Evolutionary conservation across 208 protist species (phyloP), one percentile per base, ranked within the genome.

Genomic region (Acanthamoeba healyi): DNA sequence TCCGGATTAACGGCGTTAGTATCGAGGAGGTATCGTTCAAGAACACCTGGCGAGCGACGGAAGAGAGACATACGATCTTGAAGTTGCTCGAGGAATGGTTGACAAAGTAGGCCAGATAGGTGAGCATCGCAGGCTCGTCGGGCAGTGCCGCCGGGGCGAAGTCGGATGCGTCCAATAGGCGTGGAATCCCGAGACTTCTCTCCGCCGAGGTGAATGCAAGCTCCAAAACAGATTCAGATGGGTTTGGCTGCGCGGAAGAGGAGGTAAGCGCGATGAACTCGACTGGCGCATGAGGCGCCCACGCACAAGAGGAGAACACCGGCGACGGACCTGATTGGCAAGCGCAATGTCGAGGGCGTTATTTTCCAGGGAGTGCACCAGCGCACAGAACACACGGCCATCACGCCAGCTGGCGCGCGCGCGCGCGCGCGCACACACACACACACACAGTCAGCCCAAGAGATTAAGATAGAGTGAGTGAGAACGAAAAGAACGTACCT

Each of bases 51-150:
- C 24, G 54, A 19, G 54, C 54, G 54, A 19, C 12, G 24, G 19
- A 19, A 61, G 54, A 15, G 54, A 4, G 54, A 61, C n/a, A n/a
- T n/a, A 65, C 29, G 58, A 65, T 34, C 58, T 65, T 34, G 29
- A 65, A 65, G n/a, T 65, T 65, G 22, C 58, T 65, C n/a, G 58
- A 65, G 58, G 58, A 15, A 9, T 34, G 29, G 26, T 65, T 36
- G 44, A 82, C 72, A 46, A 82, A 82, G 72, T 51, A 22, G 44
- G 72, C 44, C 44, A 82, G 22, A 5, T 82, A 82, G 44, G 72
- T 82, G 26, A 82, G 38, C 38, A 82, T 44, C 14, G 44, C n/a
- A 2, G 72, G 38, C 72, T 82, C 72, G 72, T 82, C 72, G 40
- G 29, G 26, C 38, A 44, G 24, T 1, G 6, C 29, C 40, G 44